Percentiles rank a stretch among this genome's conserved stretches.
Evolutionary conservation across 805 yeast genomes (phyloP).

Genomic region (Sungouiella blattae): DNA sequence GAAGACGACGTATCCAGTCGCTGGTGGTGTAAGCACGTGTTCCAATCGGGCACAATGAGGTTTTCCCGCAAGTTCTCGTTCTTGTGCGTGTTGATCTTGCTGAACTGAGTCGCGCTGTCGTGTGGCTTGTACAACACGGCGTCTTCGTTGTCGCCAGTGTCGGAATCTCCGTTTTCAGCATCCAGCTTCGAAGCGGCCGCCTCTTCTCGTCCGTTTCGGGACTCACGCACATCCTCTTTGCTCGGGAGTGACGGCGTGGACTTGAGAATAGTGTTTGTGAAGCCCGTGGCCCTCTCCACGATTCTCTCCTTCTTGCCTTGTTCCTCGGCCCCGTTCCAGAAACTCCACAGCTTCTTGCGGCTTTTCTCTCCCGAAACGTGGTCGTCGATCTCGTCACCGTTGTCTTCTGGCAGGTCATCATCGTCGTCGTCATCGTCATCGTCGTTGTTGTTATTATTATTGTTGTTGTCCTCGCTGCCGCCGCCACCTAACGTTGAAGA

Average conservation of each 20-base stretch:
- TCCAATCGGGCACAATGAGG: slow-evolving; percentile 42
- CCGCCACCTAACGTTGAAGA: slow-evolving; percentile 5
- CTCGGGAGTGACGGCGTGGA: slow-evolving; percentile 29
- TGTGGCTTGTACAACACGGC: slow-evolving; percentile 45
- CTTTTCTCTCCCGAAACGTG: slow-evolving; percentile 15
- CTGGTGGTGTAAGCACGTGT: slow-evolving; percentile 32
- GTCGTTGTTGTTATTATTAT: slow-evolving; percentile 2
- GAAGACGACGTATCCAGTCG: slow-evolving; percentile 12
- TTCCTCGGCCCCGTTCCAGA: slow-evolving; percentile 26
- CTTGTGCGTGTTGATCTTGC: slow-evolving; percentile 41
- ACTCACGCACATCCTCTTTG: slow-evolving; percentile 10
- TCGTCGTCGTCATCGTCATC: slow-evolving; percentile 19
- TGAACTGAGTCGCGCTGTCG: slow-evolving; percentile 36
- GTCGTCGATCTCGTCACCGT: slow-evolving; percentile 34
- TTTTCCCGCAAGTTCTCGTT: slow-evolving; percentile 41
- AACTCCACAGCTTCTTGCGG: slow-evolving; percentile 33
- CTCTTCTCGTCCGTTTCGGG: neutral
- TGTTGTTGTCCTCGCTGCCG: neutral
- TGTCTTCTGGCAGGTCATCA: slow-evolving; percentile 21
- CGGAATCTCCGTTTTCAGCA: slow-evolving; percentile 6
- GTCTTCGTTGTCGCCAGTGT: slow-evolving; percentile 24
- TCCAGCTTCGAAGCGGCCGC: slow-evolving; percentile 7
- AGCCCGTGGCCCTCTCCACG: slow-evolving; percentile 5
- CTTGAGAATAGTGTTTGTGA: slow-evolving; percentile 29
- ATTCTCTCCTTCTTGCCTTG: neutral